A percentile compares a stretch with the other conserved stretches of the same genome.
Conservation (phyloP, 129 eudicot species). For the Flaveria brownii region DNA sequence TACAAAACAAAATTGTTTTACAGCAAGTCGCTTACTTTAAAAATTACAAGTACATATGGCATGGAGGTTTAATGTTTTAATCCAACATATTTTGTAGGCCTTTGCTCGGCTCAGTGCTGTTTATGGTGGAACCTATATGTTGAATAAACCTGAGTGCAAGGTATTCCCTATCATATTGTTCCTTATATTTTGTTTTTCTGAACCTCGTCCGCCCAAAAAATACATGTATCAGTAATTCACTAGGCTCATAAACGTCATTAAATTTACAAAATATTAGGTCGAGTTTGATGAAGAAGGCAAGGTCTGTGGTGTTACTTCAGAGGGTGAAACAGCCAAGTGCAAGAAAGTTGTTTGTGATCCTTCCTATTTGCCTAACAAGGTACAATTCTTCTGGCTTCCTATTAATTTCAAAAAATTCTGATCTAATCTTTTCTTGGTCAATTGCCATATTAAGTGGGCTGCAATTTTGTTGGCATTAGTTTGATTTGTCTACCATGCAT, state of each 20-base stretch:
- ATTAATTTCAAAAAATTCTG: not conserved
- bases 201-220: not conserved
- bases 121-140: constrained; percentile 96
- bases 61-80: not conserved
- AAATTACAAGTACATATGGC: constrained; percentile 18
- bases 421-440: not conserved
- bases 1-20: constrained; percentile 18
- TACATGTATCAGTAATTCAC: not conserved
- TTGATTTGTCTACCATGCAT: not conserved
- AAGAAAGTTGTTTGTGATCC: constrained; percentile 97
- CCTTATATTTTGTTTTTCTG: not conserved
- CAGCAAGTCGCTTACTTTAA: not conserved
- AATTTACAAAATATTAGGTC: constrained; percentile 48
- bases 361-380: constrained; percentile 86
- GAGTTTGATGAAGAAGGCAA: constrained; percentile 89
- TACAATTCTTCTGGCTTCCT: constrained; percentile 11
- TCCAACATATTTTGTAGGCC: constrained; percentile 53
- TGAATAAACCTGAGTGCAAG: constrained; percentile 96
- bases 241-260: not conserved
- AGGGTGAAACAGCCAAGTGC: constrained; percentile 93
- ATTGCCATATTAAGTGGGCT: not conserved
- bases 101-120: constrained; percentile 99
- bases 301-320: constrained; percentile 88
- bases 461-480: not conserved
- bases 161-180: constrained; percentile 36